Conservation (phyloP, 2,329 filamentous ascomycete species). For the Penicillium sp. region DNA sequence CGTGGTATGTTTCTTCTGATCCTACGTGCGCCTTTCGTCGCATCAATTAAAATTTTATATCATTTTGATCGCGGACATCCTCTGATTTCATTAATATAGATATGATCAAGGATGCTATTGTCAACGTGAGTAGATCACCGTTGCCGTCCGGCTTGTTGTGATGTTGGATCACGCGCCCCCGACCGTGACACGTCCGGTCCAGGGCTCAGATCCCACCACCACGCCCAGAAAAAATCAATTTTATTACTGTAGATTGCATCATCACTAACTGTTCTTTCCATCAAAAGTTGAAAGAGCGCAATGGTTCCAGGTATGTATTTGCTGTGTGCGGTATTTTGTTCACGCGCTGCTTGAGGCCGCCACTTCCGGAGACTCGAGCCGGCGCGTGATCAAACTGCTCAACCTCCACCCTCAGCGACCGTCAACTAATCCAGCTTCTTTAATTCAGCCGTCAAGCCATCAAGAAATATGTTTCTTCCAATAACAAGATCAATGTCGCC, state of each 20-base stretch:
- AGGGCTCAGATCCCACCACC: conserved; percentile 20
- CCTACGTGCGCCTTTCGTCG: conserved; percentile 43
- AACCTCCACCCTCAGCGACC: conserved; percentile 7
- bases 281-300: conserved; percentile 61
- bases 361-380: conserved; percentile 3
- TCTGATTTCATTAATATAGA: conserved; percentile 52
- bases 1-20: conserved; percentile 53
- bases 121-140: conserved; percentile 58
- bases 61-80: conserved; percentile 48
- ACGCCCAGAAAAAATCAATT: conserved; percentile 11
- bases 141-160: conserved; percentile 43
- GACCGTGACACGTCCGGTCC: conserved; percentile 33
- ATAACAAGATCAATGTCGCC: conserved; percentile 58
- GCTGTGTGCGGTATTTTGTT: conserved; percentile 23
- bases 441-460: conserved; percentile 59
- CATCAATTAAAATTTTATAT: conserved; percentile 32
- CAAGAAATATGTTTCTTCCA: conserved; percentile 68
- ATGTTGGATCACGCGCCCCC: conserved; percentile 32
- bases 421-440: conserved; percentile 26
- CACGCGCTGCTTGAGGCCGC: conserved; percentile 13
- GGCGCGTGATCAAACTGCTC: conserved; percentile 19
- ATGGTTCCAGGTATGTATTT: conserved; percentile 60
- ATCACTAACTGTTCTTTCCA: conserved; percentile 45
- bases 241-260: conserved; percentile 18
- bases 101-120: conserved; percentile 68